Evolutionary conservation across 805 yeast genomes (phyloP).

Genomic region (Candida ficus): DNA sequence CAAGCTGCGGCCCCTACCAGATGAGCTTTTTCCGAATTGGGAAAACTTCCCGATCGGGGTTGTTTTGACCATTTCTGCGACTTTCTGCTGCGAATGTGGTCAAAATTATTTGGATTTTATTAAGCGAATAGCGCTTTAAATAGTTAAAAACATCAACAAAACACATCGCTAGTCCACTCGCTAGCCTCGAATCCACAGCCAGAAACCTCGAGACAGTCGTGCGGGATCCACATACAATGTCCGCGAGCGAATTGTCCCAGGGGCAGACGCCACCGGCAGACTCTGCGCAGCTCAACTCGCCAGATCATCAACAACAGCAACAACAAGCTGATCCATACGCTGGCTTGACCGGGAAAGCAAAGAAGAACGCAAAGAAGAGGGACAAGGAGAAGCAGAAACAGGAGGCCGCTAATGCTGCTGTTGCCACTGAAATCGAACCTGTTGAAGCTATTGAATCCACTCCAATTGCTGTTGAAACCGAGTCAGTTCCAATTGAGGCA

Average conservation of each 20-base stretch:
- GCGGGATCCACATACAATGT: slow-evolving; percentile 1
- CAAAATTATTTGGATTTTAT: not conserved
- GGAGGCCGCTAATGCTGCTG: not conserved
- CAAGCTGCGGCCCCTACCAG: not conserved
- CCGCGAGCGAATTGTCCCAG: slow-evolving; percentile 9
- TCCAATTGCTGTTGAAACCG: too few relatives aligned
- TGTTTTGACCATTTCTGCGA: not conserved
- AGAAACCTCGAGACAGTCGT: too few relatives aligned
- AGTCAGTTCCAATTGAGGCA: too few relatives aligned
- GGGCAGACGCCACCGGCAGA: not conserved
- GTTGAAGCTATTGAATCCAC: too few relatives aligned
- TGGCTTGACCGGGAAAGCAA: slow-evolving; percentile 2
- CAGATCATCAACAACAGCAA: not conserved
- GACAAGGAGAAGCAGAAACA: slow-evolving; percentile 8
- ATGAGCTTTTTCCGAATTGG: not conserved
- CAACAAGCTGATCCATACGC: not conserved
- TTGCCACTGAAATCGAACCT: too few relatives aligned
- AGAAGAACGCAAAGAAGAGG: slow-evolving; percentile 9
- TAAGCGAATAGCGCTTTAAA: too few relatives aligned
- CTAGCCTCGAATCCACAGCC: too few relatives aligned
- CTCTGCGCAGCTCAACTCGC: not conserved
- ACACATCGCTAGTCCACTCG: too few relatives aligned
- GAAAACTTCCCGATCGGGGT: not conserved
- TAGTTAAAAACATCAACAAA: too few relatives aligned
- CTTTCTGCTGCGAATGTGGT: not conserved